Conservation (phyloP, 2,329 filamentous ascomycete species). For the Balansia obtecta region DNA sequence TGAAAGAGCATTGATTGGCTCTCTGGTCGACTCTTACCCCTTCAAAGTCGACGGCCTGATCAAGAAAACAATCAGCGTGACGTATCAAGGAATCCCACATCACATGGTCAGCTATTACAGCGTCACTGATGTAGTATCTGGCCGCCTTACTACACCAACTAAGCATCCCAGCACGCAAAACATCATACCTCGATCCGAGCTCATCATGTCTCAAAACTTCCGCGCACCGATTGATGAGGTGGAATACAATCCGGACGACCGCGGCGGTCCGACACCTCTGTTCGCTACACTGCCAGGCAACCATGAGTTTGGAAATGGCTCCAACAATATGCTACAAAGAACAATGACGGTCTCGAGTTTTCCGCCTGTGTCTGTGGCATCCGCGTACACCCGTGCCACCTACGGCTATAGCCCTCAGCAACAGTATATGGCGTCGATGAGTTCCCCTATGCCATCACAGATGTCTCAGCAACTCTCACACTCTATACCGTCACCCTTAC, state of each 20-base stretch:
- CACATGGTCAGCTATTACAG: conserved; percentile 86
- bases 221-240: conserved; percentile 51
- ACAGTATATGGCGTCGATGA: conserved; percentile 4
- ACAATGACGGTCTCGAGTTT: conserved; percentile 14
- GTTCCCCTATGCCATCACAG: conserved; percentile 3
- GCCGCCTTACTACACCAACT: conserved; percentile 45
- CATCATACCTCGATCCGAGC: conserved; percentile 42
- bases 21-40: conserved; percentile 76
- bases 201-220: conserved; percentile 53
- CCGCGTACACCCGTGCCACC: neutral
- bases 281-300: conserved; percentile 6
- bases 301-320: conserved; percentile 6
- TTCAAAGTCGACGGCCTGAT: conserved; percentile 75
- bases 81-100: conserved; percentile 60
- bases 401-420: conserved; percentile 8
- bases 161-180: conserved; percentile 26
- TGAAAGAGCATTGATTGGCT: conserved; percentile 52
- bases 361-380: conserved; percentile 2
- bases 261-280: conserved; percentile 3
- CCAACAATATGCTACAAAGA: conserved; percentile 13
- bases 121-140: conserved; percentile 60
- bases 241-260: conserved; percentile 21
- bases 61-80: conserved; percentile 87
- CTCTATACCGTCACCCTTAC: neutral
- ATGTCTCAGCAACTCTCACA: conserved; percentile 4